Percentiles rank a stretch among this genome's conserved stretches.
phyloP scores from a whole-genome alignment of 495 filamentous ascomycete species.

The Trichodelitschia bisporula region DNA sequence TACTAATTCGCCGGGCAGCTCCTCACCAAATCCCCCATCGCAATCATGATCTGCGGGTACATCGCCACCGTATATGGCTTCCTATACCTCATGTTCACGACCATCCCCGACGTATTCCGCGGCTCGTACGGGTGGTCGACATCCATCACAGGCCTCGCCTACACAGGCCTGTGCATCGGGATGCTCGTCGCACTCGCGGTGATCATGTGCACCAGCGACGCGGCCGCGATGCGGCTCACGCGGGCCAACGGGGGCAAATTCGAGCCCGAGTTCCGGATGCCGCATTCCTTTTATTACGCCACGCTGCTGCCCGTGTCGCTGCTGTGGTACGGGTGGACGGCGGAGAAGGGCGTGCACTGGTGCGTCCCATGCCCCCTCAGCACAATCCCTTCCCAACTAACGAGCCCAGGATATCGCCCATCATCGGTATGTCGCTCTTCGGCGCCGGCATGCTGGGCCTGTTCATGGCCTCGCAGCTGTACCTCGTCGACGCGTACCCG shows the following conservation, averaged over 20 bases:
- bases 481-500: conserved; percentile 16
- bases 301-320: not conserved
- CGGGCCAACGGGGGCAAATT: not conserved
- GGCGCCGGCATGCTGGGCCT: conserved; percentile 26
- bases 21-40: not conserved
- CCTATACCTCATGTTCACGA: not conserved
- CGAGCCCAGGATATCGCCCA: conserved; percentile 23
- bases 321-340: not conserved
- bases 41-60: not conserved
- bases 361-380: too few relatives aligned
- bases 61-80: conserved; percentile 1
- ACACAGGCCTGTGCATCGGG: conserved; percentile 5
- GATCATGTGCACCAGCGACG: not conserved
- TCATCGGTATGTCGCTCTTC: conserved; percentile 28
- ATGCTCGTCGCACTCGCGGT: not conserved
- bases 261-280: not conserved
- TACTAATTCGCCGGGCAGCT: too few relatives aligned
- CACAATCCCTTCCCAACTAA: too few relatives aligned
- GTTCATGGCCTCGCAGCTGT: conserved; percentile 11
- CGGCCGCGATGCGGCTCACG: not conserved
- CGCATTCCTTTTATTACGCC: not conserved
- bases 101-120: conserved; percentile 6
- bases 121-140: conserved; percentile 43
- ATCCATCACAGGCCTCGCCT: conserved; percentile 34
- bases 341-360: not conserved